phyloP scores from a whole-genome alignment of 441 rosid species.

The Populus hybrid region DNA sequence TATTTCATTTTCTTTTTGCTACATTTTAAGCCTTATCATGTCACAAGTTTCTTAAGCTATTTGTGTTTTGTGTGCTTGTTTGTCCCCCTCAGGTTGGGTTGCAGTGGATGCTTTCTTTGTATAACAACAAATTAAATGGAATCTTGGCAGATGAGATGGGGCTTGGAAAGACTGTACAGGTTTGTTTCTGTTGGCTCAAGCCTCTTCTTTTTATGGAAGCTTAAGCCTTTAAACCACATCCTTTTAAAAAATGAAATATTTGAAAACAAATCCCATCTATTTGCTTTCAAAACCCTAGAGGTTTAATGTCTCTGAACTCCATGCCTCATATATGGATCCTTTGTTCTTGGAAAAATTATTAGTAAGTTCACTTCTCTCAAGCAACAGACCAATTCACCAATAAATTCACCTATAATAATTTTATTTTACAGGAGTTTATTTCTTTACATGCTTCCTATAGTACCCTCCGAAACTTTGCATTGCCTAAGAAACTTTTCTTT shows the following conservation, averaged over 20 bases:
- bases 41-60: slow-evolving; percentile 13
- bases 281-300: slow-evolving; percentile 3
- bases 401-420: too few species aligned
- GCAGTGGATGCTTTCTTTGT: slow-evolving; percentile 99
- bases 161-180: slow-evolving; percentile 99
- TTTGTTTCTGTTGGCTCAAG: slow-evolving; percentile 20
- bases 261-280: background rate
- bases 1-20: slow-evolving; percentile 8
- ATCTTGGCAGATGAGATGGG: slow-evolving; percentile 99
- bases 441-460: too few species aligned
- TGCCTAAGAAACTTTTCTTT: too few species aligned
- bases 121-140: slow-evolving; percentile 98
- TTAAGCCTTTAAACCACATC: slow-evolving; percentile 1
- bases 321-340: background rate
- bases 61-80: slow-evolving; percentile 18
- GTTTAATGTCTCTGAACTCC: slow-evolving; percentile 3
- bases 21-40: background rate
- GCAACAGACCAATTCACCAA: background rate
- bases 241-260: background rate
- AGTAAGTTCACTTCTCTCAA: background rate
- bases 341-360: background rate
- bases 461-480: too few species aligned
- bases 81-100: slow-evolving; percentile 75
- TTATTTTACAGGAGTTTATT: too few species aligned
- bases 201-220: background rate